Evolutionary conservation across 1,284 basidiomycete genomes (phyloP).

Genomic region (Leccinum subfulvum): DNA sequence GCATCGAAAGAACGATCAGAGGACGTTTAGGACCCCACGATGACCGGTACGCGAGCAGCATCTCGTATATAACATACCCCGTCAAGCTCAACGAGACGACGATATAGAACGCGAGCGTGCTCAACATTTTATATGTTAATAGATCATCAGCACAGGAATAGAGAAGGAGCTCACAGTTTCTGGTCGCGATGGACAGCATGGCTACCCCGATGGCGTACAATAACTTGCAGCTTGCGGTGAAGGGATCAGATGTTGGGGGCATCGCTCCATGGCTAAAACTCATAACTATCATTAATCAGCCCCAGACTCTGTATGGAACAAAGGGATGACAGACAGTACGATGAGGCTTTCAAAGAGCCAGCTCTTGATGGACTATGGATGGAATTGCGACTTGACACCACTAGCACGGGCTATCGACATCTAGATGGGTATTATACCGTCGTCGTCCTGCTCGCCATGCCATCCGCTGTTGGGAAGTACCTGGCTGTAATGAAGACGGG

Average conservation of each 20-base stretch:
- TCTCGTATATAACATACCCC: conserved; percentile 29
- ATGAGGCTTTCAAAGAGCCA: background rate
- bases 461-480: no score
- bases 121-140: conserved; percentile 7
- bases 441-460: no score
- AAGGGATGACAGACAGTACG: conserved; percentile 4
- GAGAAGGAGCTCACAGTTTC: conserved; percentile 36
- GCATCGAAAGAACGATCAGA: no score
- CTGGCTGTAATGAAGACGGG: no score
- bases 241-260: background rate
- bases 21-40: background rate
- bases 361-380: no score
- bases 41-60: conserved; percentile 31
- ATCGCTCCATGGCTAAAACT: background rate
- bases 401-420: no score
- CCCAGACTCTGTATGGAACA: background rate
- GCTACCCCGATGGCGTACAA: conserved; percentile 31
- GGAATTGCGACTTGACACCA: no score
- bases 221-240: conserved; percentile 32
- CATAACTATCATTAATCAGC: conserved; percentile 14
- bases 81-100: conserved; percentile 28
- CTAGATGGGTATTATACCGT: no score
- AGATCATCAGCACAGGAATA: background rate
- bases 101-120: conserved; percentile 35
- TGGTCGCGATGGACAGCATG: conserved; percentile 37